Evolutionary conservation across 106 monocot genomes (phyloP).

Genomic region (Acorus calamus): DNA sequence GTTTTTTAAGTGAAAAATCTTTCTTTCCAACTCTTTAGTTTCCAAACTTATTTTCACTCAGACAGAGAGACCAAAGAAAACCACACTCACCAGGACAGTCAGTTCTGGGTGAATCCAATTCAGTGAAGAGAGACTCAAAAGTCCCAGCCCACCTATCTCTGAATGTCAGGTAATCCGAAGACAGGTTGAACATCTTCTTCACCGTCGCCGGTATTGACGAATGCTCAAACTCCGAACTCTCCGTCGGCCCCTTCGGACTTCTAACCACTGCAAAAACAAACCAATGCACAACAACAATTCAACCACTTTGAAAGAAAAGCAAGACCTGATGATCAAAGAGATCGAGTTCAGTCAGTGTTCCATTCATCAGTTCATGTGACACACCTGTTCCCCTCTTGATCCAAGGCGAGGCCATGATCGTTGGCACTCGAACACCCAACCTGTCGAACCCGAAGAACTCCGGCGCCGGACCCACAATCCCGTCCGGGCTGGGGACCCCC

Average conservation of each 20-base stretch:
- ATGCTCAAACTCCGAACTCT: slow-evolving; percentile 65
- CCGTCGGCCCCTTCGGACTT: slow-evolving; percentile 41
- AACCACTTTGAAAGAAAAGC: background rate
- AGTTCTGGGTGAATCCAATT: slow-evolving; percentile 43
- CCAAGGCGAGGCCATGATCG: slow-evolving; percentile 84
- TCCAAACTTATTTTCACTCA: too few relatives aligned
- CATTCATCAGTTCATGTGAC: background rate
- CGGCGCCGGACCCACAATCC: slow-evolving; percentile 31
- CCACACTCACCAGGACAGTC: slow-evolving; percentile 43
- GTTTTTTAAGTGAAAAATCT: too few relatives aligned
- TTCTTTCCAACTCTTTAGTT: too few relatives aligned
- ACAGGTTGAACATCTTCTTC: slow-evolving; percentile 66
- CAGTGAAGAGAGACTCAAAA: slow-evolving; percentile 39
- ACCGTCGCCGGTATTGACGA: slow-evolving; percentile 81
- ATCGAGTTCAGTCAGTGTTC: too few relatives aligned
- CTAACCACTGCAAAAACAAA: slow-evolving; percentile 33
- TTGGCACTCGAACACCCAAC: slow-evolving; percentile 68
- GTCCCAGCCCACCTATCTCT: slow-evolving; percentile 89
- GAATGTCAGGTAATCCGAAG: slow-evolving; percentile 40
- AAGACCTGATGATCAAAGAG: too few relatives aligned
- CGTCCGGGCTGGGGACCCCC: slow-evolving; percentile 75
- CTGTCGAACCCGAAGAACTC: slow-evolving; percentile 54
- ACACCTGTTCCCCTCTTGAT: slow-evolving; percentile 71
- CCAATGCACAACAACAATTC: background rate
- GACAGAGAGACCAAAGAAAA: background rate